Percentiles rank a stretch among this genome's conserved stretches.
Evolutionary conservation across 2,329 filamentous ascomycete species (phyloP).

Genomic region (Aphanocladium album): DNA sequence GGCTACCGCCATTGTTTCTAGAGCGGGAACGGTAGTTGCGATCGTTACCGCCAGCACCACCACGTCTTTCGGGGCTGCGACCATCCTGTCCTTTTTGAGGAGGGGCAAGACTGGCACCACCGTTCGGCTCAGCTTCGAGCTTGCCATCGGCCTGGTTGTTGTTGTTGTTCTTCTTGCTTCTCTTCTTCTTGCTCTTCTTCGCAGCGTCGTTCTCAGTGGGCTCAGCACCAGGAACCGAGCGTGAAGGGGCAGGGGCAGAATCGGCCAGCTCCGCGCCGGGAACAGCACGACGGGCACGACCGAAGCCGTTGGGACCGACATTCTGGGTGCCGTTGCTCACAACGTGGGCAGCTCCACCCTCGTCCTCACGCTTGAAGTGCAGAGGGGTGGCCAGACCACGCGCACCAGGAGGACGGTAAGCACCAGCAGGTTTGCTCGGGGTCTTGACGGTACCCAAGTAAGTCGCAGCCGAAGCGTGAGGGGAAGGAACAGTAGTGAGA

Average conservation of each 20-base stretch:
- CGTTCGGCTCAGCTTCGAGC: constrained; percentile 37
- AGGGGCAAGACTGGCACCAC: constrained; percentile 43
- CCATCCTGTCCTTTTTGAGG: constrained; percentile 45
- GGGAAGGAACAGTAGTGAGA: constrained; percentile 65
- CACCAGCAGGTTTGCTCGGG: constrained; percentile 93
- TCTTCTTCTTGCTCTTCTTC: constrained; percentile 98
- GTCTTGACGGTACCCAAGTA: constrained; percentile 87
- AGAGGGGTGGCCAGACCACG: constrained; percentile 83
- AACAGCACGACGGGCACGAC: constrained; percentile 66
- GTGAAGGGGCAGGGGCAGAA: constrained; percentile 61
- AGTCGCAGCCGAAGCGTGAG: constrained; percentile 75
- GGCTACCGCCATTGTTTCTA: constrained; percentile 43
- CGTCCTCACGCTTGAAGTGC: constrained; percentile 95
- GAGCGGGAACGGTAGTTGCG: constrained; percentile 54
- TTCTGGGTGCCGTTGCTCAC: constrained; percentile 71
- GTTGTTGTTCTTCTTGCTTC: constrained; percentile 63
- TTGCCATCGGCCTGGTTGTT: constrained; percentile 56
- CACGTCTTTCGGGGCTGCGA: constrained; percentile 63
- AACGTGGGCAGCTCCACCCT: constrained; percentile 84
- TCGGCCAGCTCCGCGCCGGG: constrained; percentile 78
- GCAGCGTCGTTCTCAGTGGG: constrained; percentile 65
- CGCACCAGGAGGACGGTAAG: constrained; percentile 91
- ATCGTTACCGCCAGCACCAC: constrained; percentile 27
- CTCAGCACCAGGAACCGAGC: constrained; percentile 60
- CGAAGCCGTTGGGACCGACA: constrained; percentile 75